Evolutionary conservation across 2,329 filamentous ascomycete species (phyloP).

Genomic region (Aspergillus viridinutans): DNA sequence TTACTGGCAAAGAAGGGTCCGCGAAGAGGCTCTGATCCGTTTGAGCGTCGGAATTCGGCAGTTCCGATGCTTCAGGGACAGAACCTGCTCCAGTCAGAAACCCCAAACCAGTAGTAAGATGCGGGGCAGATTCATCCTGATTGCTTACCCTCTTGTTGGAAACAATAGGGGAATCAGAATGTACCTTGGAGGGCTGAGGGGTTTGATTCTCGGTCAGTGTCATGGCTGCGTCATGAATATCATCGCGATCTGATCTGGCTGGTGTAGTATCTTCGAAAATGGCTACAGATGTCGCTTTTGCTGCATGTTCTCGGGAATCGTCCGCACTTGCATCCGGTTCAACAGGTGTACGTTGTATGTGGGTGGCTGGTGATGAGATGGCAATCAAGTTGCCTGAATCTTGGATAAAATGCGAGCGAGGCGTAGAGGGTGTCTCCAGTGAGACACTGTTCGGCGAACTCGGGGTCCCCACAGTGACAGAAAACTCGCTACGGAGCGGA

Average conservation of each 20-base stretch:
- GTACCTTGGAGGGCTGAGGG: background rate
- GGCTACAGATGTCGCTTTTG: conserved; percentile 14
- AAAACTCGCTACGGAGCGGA: conserved; percentile 1
- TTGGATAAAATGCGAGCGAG: background rate
- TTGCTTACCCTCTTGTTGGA: background rate
- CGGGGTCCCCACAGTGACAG: conserved; percentile 42
- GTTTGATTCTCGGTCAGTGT: background rate
- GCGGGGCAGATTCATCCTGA: conserved; percentile 3
- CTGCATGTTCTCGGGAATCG: conserved; percentile 3
- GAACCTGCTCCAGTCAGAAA: conserved; percentile 3
- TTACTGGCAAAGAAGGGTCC: background rate
- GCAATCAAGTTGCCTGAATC: background rate
- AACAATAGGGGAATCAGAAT: background rate
- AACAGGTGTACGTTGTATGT: background rate
- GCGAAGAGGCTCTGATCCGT: background rate
- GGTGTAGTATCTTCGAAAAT: conserved; percentile 24
- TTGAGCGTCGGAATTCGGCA: background rate
- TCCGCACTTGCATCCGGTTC: background rate
- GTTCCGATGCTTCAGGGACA: conserved; percentile 7
- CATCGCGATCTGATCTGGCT: conserved; percentile 4
- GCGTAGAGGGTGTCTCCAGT: conserved; percentile 10
- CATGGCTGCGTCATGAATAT: background rate
- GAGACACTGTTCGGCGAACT: conserved; percentile 29
- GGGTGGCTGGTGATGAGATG: background rate
- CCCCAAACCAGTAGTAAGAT: conserved; percentile 9